Evolutionary conservation across 2,329 filamentous ascomycete genomes (phyloP).

Genomic region (Aspergillus eucalypticola): DNA sequence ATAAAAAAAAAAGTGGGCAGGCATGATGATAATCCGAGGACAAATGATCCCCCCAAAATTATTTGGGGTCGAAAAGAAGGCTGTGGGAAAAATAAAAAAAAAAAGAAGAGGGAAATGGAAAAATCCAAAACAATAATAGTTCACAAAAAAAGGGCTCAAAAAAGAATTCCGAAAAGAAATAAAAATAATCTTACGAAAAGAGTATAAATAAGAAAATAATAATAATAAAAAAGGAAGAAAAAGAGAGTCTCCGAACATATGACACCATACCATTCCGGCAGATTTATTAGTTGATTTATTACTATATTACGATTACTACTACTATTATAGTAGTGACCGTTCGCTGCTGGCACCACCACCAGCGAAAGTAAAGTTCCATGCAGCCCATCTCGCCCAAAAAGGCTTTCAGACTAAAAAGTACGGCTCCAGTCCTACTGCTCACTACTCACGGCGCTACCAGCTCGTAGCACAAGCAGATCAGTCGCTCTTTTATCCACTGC

Average conservation of each 20-base stretch:
- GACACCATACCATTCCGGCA: slow-evolving; percentile 10
- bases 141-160: not conserved
- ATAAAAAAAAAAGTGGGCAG: not conserved
- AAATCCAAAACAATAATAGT: not conserved
- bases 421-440: slow-evolving; percentile 28
- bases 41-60: not conserved
- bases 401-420: slow-evolving; percentile 23
- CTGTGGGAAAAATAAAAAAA: not conserved
- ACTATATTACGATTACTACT: slow-evolving; percentile 9
- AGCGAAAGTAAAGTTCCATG: slow-evolving; percentile 9
- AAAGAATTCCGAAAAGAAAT: not conserved
- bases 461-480: slow-evolving; percentile 39
- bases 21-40: not conserved
- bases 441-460: slow-evolving; percentile 33
- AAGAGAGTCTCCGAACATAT: slow-evolving; percentile 11
- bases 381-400: slow-evolving; percentile 14
- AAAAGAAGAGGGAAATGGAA: not conserved
- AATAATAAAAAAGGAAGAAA: slow-evolving; percentile 6
- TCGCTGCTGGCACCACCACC: slow-evolving; percentile 12
- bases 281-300: slow-evolving; percentile 12
- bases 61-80: not conserved
- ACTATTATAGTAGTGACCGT: slow-evolving; percentile 4
- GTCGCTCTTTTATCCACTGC: slow-evolving; percentile 38
- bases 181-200: not conserved
- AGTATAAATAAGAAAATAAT: slow-evolving; percentile 6